A percentile compares a stretch with the other conserved stretches of the same genome.
Conservation (phyloP, 305 asterid species). For the Rubia tinctorum region DNA sequence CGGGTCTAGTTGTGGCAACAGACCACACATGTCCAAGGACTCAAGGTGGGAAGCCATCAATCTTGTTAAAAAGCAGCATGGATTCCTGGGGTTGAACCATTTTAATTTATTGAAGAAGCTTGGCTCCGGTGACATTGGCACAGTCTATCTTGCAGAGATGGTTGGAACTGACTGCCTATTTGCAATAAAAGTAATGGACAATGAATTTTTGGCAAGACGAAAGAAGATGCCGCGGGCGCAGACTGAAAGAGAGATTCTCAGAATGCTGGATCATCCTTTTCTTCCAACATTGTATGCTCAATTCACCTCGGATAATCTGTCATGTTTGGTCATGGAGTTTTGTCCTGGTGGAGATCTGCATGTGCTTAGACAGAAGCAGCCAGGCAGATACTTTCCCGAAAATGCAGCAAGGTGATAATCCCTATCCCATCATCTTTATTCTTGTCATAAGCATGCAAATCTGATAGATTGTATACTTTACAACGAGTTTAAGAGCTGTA, state of each 20-base stretch:
- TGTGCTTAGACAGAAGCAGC: slow-evolving; percentile 90
- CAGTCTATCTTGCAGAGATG: slow-evolving; percentile 86
- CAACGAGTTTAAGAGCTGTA: background rate
- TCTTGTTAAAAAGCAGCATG: slow-evolving; percentile 47
- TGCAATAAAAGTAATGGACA: slow-evolving; percentile 94
- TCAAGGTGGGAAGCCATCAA: slow-evolving; percentile 72
- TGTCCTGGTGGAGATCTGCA: slow-evolving; percentile 96
- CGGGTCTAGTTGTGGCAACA: slow-evolving; percentile 49
- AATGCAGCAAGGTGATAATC: slow-evolving; percentile 73
- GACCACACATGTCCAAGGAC: slow-evolving; percentile 93
- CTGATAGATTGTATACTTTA: background rate
- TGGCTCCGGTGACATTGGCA: slow-evolving; percentile 93
- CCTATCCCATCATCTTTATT: background rate
- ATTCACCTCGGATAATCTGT: slow-evolving; percentile 74
- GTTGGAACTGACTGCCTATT: slow-evolving; percentile 64
- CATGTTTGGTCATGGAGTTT: slow-evolving; percentile 91
- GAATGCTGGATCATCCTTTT: slow-evolving; percentile 92
- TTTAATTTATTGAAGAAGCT: slow-evolving; percentile 83
- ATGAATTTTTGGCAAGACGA: slow-evolving; percentile 71
- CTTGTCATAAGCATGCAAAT: background rate
- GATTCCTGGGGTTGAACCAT: slow-evolving; percentile 67
- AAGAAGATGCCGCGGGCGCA: slow-evolving; percentile 83
- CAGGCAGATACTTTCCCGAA: slow-evolving; percentile 66
- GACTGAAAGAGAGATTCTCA: slow-evolving; percentile 88
- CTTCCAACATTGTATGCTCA: slow-evolving; percentile 88